These are phyloP conservation scores for grape (Vitis vinifera) DNA, from an alignment of 164 flowering plant species.

Conservation along the genomic window DNA sequence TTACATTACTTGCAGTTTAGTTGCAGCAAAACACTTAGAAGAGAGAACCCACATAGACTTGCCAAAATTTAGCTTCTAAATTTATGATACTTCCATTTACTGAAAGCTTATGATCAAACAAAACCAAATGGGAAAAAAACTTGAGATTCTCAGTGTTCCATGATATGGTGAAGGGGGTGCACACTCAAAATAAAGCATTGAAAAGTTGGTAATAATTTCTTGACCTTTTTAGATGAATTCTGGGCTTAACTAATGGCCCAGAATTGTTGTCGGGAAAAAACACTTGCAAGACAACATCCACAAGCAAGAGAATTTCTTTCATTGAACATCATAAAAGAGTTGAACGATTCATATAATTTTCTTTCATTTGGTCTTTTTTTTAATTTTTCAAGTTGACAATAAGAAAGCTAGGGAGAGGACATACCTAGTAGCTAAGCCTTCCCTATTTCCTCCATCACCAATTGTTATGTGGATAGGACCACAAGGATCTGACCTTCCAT, in stretches of 20 bases:
- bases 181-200: too few species aligned
- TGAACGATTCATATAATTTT: too few species aligned
- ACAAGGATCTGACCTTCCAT: constrained; percentile 71
- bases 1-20: too few species aligned
- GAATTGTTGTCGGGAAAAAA: not conserved
- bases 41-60: not conserved
- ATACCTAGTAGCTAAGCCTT: constrained; percentile 89
- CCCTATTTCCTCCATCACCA: constrained; percentile 98
- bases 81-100: not conserved
- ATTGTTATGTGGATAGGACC: constrained; percentile 92
- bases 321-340: too few species aligned
- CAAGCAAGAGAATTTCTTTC: too few species aligned
- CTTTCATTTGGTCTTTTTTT: too few species aligned
- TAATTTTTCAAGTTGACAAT: not conserved
- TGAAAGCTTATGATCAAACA: not conserved
- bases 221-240: too few species aligned
- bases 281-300: not conserved
- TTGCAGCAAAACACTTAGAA: not conserved
- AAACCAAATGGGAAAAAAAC: not conserved
- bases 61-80: not conserved
- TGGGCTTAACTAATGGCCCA: not conserved
- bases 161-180: too few species aligned
- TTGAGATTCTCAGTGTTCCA: too few species aligned
- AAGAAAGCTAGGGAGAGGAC: constrained; percentile 8
- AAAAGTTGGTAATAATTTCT: too few species aligned